Evolutionary conservation across 768 basidiomycete genomes (phyloP).

Genomic region (Naganishia vishniacii): DNA sequence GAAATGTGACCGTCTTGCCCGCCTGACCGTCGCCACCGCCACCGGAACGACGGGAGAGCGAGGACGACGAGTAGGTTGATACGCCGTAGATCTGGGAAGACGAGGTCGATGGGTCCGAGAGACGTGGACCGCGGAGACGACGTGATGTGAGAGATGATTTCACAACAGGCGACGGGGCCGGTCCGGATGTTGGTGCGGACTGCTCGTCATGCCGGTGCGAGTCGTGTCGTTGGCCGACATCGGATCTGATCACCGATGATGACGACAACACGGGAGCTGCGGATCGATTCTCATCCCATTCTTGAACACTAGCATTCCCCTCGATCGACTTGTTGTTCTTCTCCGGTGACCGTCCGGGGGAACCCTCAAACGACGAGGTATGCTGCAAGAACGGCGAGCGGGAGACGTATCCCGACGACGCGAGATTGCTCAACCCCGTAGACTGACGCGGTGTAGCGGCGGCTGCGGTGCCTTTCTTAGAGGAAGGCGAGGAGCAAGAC

Average conservation of each 20-base stretch:
- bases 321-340: too few relatives aligned
- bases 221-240: not conserved
- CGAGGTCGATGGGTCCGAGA: conserved; percentile 22
- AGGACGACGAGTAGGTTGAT: conserved; percentile 42
- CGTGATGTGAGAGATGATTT: conserved; percentile 16
- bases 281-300: too few relatives aligned
- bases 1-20: conserved; percentile 45
- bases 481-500: conserved; percentile 32
- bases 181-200: not conserved
- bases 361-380: conserved; percentile 3
- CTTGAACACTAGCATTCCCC: too few relatives aligned
- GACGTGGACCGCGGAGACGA: not conserved
- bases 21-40: conserved; percentile 6
- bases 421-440: conserved; percentile 41
- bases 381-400: conserved; percentile 39
- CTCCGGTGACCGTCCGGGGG: not conserved
- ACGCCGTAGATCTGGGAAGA: conserved; percentile 28
- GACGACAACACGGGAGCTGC: too few relatives aligned
- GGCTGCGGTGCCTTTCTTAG: conserved; percentile 11
- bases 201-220: too few relatives aligned
- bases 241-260: not conserved
- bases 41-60: conserved; percentile 21
- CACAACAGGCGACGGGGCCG: not conserved
- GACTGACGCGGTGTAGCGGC: conserved; percentile 33
- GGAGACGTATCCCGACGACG: conserved; percentile 38